Evolutionary conservation across 2,329 filamentous ascomycete genomes (phyloP).

Genomic region (Scytalidium lignicola): DNA sequence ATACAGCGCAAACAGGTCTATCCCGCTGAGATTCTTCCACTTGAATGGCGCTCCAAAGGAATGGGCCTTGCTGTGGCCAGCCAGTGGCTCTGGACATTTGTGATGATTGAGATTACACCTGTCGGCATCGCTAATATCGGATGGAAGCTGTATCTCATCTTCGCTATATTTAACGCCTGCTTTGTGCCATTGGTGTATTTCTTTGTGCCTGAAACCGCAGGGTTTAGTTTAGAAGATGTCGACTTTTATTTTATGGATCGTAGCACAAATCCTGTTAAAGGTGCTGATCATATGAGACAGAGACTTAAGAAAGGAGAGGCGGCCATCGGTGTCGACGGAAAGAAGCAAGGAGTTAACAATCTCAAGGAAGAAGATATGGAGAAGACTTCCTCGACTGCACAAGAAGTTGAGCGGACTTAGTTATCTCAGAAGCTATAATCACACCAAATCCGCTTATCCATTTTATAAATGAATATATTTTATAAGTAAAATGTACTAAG

Average conservation of each 20-base stretch:
- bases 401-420: conserved; percentile 27
- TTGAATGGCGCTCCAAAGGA: conserved; percentile 1
- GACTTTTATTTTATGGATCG: conserved; percentile 34
- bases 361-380: neutral
- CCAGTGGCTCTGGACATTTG: conserved; percentile 2
- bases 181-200: conserved; percentile 21
- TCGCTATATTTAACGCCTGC: conserved; percentile 26
- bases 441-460: no score
- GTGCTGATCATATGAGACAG: neutral
- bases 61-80: conserved; percentile 1
- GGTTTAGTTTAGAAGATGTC: conserved; percentile 63
- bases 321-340: no score
- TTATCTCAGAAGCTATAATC: no score
- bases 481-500: no score
- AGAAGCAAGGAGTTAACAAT: neutral
- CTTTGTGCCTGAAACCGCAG: conserved; percentile 59
- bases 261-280: neutral
- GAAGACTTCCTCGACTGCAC: neutral
- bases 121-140: conserved; percentile 28
- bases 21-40: neutral
- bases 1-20: neutral
- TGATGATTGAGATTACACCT: conserved; percentile 22
- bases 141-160: conserved; percentile 31
- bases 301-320: neutral
- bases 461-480: no score